Evolutionary conservation across 148 eudicot genomes (phyloP).

Genomic region (Rhododendron ferrugineum): DNA sequence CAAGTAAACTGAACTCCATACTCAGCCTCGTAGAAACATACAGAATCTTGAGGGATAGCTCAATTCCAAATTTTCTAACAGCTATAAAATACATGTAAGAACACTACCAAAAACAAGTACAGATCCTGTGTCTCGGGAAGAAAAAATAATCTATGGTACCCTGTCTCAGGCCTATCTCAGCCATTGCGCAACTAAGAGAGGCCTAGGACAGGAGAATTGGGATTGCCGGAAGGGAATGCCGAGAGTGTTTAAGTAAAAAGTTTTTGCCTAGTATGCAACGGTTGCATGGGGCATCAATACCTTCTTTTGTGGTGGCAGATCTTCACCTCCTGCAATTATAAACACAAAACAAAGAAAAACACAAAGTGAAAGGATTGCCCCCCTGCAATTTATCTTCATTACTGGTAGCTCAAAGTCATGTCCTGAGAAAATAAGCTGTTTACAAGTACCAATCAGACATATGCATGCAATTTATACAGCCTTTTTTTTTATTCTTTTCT

Average conservation of each 20-base stretch:
- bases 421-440: not conserved
- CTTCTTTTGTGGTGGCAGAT: conserved; percentile 16
- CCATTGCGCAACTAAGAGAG: not conserved
- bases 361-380: not conserved
- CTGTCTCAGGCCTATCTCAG: not conserved
- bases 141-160: not conserved
- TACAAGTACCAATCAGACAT: not conserved
- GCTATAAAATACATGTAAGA: not conserved
- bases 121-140: not conserved
- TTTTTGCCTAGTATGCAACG: not conserved
- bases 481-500: conserved; percentile 28
- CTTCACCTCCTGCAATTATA: conserved; percentile 15
- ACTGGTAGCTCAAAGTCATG: conserved; percentile 11
- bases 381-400: conserved; percentile 6
- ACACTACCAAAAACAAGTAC: not conserved
- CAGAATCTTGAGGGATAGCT: not conserved
- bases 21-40: not conserved
- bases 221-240: not conserved
- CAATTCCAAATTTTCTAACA: not conserved
- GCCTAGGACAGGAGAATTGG: not conserved
- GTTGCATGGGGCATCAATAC: conserved; percentile 8
- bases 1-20: not conserved
- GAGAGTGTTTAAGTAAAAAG: not conserved
- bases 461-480: conserved; percentile 9
- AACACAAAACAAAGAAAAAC: conserved; percentile 15